Conservation (phyloP, 2,329 filamentous ascomycete genomes). For the Neonectria hederae region DNA sequence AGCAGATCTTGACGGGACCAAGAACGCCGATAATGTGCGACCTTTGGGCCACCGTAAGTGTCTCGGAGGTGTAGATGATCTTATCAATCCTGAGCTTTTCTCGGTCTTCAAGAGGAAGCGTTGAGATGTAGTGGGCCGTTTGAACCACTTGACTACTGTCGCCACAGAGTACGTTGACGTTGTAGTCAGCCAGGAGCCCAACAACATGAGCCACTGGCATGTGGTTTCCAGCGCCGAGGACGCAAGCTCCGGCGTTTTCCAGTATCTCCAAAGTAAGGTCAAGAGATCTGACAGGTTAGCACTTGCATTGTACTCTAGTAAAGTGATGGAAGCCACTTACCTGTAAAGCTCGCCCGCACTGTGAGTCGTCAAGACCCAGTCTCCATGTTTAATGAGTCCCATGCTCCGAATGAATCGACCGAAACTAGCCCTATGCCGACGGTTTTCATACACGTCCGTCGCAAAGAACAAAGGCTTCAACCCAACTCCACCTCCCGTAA, state of each 20-base stretch:
- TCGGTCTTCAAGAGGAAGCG: slow-evolving; percentile 31
- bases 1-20: slow-evolving; percentile 48
- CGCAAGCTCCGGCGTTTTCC: slow-evolving; percentile 53
- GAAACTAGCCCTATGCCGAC: slow-evolving; percentile 48
- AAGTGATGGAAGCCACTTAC: slow-evolving; percentile 26
- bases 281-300: slow-evolving; percentile 42
- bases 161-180: slow-evolving; percentile 50
- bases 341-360: slow-evolving; percentile 50
- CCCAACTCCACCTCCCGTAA: slow-evolving; percentile 52
- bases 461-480: slow-evolving; percentile 51
- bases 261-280: slow-evolving; percentile 52
- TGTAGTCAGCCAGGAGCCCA: slow-evolving; percentile 43
- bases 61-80: slow-evolving; percentile 57
- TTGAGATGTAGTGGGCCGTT: slow-evolving; percentile 48
- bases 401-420: slow-evolving; percentile 45
- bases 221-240: slow-evolving; percentile 48
- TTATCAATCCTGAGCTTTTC: slow-evolving; percentile 48
- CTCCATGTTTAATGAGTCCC: slow-evolving; percentile 46
- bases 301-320: fast-evolving
- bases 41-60: slow-evolving; percentile 47
- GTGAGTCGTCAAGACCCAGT: slow-evolving; percentile 54
- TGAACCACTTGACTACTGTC: slow-evolving; percentile 52
- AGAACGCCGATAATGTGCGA: slow-evolving; percentile 45
- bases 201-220: slow-evolving; percentile 41
- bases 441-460: slow-evolving; percentile 52